These are phyloP conservation scores for Phaffia tasmanica DNA, from an alignment of 768 basidiomycete genomes.

Conservation along the genomic window DNA sequence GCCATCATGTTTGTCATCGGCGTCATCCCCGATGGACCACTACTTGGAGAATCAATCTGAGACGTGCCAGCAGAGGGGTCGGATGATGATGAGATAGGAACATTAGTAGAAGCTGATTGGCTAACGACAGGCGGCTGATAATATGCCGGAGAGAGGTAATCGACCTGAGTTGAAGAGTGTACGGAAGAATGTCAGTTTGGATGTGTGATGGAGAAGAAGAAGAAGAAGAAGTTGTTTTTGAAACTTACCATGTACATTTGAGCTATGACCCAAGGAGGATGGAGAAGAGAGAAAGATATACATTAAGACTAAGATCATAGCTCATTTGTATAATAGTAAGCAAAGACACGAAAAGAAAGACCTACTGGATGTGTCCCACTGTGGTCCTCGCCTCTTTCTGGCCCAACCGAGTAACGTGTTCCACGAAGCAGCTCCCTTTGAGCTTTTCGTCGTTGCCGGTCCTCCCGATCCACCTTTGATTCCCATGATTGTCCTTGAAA, in stretches of 20 bases:
- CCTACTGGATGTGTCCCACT: conserved; percentile 15
- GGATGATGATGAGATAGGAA: no score
- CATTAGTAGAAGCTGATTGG: no score
- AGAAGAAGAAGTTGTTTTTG: conserved; percentile 34
- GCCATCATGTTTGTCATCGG: no score
- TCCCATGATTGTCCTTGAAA: no score
- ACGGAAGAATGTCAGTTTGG: not conserved
- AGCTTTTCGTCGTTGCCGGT: conserved; percentile 3
- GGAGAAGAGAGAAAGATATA: conserved; percentile 38
- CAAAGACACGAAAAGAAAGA: not conserved
- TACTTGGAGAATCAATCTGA: no score
- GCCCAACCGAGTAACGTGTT: conserved; percentile 20
- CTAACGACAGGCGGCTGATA: conserved; percentile 11
- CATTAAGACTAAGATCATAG: conserved; percentile 25
- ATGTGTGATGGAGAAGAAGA: conserved; percentile 36
- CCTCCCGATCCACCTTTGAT: no score
- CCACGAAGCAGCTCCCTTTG: conserved; percentile 16
- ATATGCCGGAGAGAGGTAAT: conserved; percentile 19
- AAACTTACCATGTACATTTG: conserved; percentile 31
- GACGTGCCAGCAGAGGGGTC: no score
- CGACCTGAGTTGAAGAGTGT: conserved; percentile 8
- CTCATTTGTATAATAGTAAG: not conserved
- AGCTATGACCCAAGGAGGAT: conserved; percentile 40
- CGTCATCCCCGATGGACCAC: no score
- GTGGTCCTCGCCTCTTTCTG: conserved; percentile 15